Evolutionary conservation across 176 grass and related monocot genomes (phyloP).

Genomic region (Musa itinerans): DNA sequence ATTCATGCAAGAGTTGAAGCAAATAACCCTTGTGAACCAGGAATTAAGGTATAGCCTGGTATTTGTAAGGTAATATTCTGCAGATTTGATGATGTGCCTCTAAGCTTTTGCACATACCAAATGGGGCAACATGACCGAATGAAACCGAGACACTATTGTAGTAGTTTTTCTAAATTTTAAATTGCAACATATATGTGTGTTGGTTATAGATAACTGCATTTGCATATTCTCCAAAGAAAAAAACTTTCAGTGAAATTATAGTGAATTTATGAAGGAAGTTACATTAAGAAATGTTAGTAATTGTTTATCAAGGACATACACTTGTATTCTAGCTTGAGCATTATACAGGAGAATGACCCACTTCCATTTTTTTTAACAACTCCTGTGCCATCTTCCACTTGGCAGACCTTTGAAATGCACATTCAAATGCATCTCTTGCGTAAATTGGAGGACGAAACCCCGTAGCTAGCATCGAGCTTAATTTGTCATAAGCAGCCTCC

Average conservation of each 20-base stretch:
- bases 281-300: not conserved
- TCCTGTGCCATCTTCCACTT: constrained; percentile 9
- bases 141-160: not conserved
- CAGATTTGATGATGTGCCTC: too few species aligned
- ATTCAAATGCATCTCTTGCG: constrained; percentile 20
- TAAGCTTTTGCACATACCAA: too few species aligned
- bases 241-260: not conserved
- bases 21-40: too few species aligned
- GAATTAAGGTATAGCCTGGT: too few species aligned
- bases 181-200: not conserved
- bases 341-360: not conserved
- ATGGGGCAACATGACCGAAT: not conserved
- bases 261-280: not conserved
- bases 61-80: too few species aligned
- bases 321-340: not conserved
- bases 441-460: constrained; percentile 15
- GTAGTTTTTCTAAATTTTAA: not conserved
- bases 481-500: constrained; percentile 15
- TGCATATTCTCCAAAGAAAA: not conserved
- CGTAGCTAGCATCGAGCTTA: constrained; percentile 13
- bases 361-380: not conserved
- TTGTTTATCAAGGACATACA: not conserved
- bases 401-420: constrained; percentile 6
- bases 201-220: not conserved
- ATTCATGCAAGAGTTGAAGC: too few species aligned